A percentile compares a stretch with the other conserved stretches of the same genome.
phyloP scores from a whole-genome alignment of 2,329 filamentous ascomycete species.

The Fusarium robinianum region DNA sequence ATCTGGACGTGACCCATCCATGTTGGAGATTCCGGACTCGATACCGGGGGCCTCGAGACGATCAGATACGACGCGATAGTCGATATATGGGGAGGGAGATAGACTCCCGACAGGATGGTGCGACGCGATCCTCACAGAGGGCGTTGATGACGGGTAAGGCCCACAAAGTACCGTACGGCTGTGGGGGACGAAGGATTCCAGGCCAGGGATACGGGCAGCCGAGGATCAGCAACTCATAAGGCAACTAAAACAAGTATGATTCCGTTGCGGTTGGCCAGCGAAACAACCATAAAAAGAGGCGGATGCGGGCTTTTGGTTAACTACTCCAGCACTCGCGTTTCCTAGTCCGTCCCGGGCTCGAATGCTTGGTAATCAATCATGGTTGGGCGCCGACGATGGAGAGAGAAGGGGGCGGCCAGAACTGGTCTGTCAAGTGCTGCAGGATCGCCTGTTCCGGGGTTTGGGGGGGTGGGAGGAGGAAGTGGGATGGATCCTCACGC shows the following conservation, averaged over 20 bases:
- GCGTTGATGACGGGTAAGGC: conserved; percentile 9
- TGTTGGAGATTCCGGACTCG: conserved; percentile 13
- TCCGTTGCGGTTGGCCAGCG: conserved; percentile 15
- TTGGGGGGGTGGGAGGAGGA: too few relatives aligned
- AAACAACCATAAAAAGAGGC: conserved; percentile 2
- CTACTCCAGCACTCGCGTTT: conserved; percentile 6
- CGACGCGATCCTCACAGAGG: conserved; percentile 13
- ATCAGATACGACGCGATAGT: conserved; percentile 4
- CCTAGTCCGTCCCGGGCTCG: conserved; percentile 22
- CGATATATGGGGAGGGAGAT: not conserved
- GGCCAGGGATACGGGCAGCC: conserved; percentile 15
- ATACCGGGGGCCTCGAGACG: conserved; percentile 1
- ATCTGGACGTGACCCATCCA: conserved; percentile 27
- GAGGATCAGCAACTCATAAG: conserved; percentile 16
- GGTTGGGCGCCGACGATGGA: conserved; percentile 4
- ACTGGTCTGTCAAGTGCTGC: conserved; percentile 9
- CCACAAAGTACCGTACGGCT: conserved; percentile 18
- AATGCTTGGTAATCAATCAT: conserved; percentile 31
- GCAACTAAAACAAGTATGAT: conserved; percentile 20
- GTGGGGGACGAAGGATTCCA: conserved; percentile 20
- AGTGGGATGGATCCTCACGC: too few relatives aligned
- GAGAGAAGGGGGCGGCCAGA: too few relatives aligned
- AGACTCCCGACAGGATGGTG: conserved; percentile 5
- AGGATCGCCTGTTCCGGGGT: too few relatives aligned
- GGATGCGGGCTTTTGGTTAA: conserved; percentile 18